Conservation (phyloP, 305 asterid genomes). For the Fraxinus paxiana region DNA sequence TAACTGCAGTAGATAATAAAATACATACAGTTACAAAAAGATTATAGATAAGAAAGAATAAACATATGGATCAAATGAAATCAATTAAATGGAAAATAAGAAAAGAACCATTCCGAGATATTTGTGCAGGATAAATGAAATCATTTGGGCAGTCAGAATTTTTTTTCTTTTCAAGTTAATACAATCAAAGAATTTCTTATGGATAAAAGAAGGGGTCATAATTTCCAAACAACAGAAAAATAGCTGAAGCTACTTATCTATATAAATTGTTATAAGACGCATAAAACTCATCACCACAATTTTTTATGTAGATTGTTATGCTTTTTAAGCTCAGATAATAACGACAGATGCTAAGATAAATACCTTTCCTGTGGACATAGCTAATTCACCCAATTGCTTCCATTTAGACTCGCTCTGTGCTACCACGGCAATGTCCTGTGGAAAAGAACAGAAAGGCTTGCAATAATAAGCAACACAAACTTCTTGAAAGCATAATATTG, state of each 20-base stretch:
- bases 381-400: conserved; percentile 99
- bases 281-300: not conserved
- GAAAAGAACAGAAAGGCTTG: conserved; percentile 19
- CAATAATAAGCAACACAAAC: conserved; percentile 17
- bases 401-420: conserved; percentile 89
- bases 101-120: conserved; percentile 4
- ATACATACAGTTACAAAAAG: conserved; percentile 15
- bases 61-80: conserved; percentile 12
- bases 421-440: conserved; percentile 74
- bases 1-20: conserved; percentile 51
- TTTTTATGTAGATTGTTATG: not conserved
- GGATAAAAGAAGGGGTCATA: not conserved
- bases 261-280: not conserved
- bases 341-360: not conserved
- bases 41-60: conserved; percentile 14
- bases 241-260: not conserved
- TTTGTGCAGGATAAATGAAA: not conserved
- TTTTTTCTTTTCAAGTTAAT: not conserved
- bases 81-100: conserved; percentile 9
- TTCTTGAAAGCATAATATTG: conserved; percentile 1
- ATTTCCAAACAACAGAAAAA: not conserved
- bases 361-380: conserved; percentile 97
- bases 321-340: not conserved
- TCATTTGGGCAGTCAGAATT: not conserved
- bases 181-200: not conserved